Conservation (phyloP, 2,329 filamentous ascomycete species). For the Lachnellula cervina region DNA sequence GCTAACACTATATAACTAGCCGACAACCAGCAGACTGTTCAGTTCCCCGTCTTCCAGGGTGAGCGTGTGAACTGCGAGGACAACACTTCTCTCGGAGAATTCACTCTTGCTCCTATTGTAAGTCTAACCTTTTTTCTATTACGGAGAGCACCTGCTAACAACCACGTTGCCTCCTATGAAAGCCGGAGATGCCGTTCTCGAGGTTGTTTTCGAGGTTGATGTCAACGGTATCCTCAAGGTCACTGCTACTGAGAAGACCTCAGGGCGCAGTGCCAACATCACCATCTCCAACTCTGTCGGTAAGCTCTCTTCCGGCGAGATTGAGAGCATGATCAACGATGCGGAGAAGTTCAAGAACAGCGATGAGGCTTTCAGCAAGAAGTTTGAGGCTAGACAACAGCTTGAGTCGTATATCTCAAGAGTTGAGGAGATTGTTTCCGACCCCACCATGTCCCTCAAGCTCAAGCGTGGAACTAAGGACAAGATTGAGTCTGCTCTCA, state of each 20-base stretch:
- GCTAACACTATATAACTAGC: constrained; percentile 21
- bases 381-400: constrained; percentile 98
- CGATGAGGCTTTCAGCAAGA: constrained; percentile 99
- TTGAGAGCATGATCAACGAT: constrained; percentile 96
- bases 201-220: constrained; percentile 98
- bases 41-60: constrained; percentile 93
- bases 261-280: constrained; percentile 96
- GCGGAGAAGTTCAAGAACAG: constrained; percentile 98
- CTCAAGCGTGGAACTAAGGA: constrained; percentile 99
- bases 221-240: constrained; percentile 99
- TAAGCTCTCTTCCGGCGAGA: constrained; percentile 91
- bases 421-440: constrained; percentile 97
- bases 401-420: constrained; percentile 98
- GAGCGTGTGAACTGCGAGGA: constrained; percentile 98
- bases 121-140: too few relatives aligned
- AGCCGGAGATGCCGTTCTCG: constrained; percentile 78
- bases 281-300: constrained; percentile 99
- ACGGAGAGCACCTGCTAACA: too few relatives aligned
- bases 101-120: constrained; percentile 87
- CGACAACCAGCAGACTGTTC: constrained; percentile 53
- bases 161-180: too few relatives aligned
- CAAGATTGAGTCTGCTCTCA: constrained; percentile 96
- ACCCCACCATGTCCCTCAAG: constrained; percentile 93
- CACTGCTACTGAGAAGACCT: constrained; percentile 97
- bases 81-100: constrained; percentile 97